phyloP scores from a whole-genome alignment of 2,329 filamentous ascomycete genomes.

The Aspergillus floridensis region DNA sequence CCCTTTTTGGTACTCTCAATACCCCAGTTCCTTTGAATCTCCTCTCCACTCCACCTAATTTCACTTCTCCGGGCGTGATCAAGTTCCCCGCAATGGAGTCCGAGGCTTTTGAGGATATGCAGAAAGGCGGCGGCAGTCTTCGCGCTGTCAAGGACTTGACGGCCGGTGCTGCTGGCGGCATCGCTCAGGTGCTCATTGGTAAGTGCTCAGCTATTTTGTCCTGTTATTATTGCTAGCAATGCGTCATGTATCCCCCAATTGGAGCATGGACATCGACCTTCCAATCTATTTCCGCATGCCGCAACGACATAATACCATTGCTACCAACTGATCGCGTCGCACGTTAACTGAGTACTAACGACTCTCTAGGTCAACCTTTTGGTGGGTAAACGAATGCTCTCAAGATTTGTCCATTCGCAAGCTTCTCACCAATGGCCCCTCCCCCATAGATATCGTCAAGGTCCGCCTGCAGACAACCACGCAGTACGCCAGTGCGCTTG shows the following conservation, averaged over 20 bases:
- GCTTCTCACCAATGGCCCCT: slow-evolving; percentile 15
- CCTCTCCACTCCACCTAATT: background rate
- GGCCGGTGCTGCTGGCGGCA: slow-evolving; percentile 82
- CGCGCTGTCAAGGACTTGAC: slow-evolving; percentile 85
- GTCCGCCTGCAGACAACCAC: slow-evolving; percentile 89
- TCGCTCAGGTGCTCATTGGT: slow-evolving; percentile 94
- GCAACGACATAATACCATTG: background rate
- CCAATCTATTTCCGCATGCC: background rate
- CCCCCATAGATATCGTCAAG: slow-evolving; percentile 79
- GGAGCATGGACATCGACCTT: background rate
- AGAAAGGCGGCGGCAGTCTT: slow-evolving; percentile 42
- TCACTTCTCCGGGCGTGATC: background rate
- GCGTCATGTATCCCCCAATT: background rate
- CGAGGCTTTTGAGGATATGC: slow-evolving; percentile 36
- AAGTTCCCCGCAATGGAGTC: slow-evolving; percentile 27
- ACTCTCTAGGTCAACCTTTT: slow-evolving; percentile 59
- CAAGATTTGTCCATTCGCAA: background rate
- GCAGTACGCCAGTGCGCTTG: slow-evolving; percentile 74
- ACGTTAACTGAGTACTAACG: slow-evolving; percentile 27
- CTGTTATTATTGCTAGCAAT: slow-evolving; percentile 4
- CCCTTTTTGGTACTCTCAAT: background rate
- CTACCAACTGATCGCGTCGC: background rate
- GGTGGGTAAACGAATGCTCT: slow-evolving; percentile 45
- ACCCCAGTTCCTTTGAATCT: background rate
- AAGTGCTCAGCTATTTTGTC: slow-evolving; percentile 39